Percentiles rank a stretch among this genome's conserved stretches.
These are phyloP conservation scores for Camellia japonica DNA, from an alignment of 148 eudicot genomes.

Conservation along the genomic window DNA sequence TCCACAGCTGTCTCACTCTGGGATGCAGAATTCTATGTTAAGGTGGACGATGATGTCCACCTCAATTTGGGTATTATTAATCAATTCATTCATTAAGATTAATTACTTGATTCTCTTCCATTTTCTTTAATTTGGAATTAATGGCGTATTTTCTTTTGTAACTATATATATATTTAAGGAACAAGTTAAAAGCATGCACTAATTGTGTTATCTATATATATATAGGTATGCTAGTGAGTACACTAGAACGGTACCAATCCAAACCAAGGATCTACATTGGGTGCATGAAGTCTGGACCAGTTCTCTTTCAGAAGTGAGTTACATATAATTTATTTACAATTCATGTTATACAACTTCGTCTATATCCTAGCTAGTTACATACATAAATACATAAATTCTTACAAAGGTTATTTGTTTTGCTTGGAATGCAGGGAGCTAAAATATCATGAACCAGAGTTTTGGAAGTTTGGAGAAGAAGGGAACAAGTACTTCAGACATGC, in stretches of 20 bases:
- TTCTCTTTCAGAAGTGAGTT: slow-evolving; percentile 75
- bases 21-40: slow-evolving; percentile 89
- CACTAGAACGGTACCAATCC: slow-evolving; percentile 54
- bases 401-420: background rate
- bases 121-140: background rate
- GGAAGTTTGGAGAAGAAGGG: slow-evolving; percentile 98
- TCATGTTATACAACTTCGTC: too few species aligned
- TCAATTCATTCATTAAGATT: too few species aligned
- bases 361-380: background rate
- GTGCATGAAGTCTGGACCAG: slow-evolving; percentile 97
- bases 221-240: slow-evolving; percentile 55
- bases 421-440: slow-evolving; percentile 49
- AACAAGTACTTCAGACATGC: slow-evolving; percentile 96
- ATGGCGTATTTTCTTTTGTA: background rate
- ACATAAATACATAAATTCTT: background rate
- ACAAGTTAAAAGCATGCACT: too few species aligned
- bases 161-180: background rate
- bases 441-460: slow-evolving; percentile 91
- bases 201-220: background rate
- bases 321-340: background rate
- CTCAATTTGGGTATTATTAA: slow-evolving; percentile 59
- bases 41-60: slow-evolving; percentile 92
- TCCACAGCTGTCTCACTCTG: slow-evolving; percentile 62
- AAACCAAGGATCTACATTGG: slow-evolving; percentile 82
- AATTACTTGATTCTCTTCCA: background rate